Evolutionary conservation across 148 eudicot species (phyloP), one percentile per base, ranked within the genome.

Genomic region (Vaccinium myrtillus): DNA sequence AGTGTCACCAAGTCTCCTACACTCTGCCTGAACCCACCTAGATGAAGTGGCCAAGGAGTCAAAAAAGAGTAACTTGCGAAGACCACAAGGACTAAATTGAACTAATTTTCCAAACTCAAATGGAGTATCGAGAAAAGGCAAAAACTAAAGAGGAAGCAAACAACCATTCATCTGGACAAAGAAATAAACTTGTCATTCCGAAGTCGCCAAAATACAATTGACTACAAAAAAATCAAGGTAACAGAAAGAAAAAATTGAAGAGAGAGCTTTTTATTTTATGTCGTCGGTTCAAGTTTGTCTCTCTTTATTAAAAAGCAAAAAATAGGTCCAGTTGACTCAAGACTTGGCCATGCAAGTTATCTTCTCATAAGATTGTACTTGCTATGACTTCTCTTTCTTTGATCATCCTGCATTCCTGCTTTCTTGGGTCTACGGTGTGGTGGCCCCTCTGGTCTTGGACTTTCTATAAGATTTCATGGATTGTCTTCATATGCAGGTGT

Each of bases 1-100:
- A 73, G 91, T 88, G 87, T 97, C 99, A 71, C 97, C 97, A 70
- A 95, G 92, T 86, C 91, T 93, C 89, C 96, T 93, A 88, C 98
- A 97, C 79, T 97, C 98, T 61, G 92, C 91, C 79, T 97, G 99
- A 83, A 97, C 98, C 99, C 99, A 94, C 92, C 99, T 95, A 90
- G 56, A 86, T 81, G 79, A 82, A 43, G 61, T 78, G 48, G 50
- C 56, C 83, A 82, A 32, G 63, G 80, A 13, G 54, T 69, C 61
- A 50, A 10, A 23, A 18, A 21, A 36, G 48, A 46, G 15, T 55
- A 50, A 81, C 18, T 50, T 1, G 6, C 12, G 36, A 30, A 12
- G 23, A 25, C 10, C 63, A 77, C 14, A 73, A 2, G 59, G 59
- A 79, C 11, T 13, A 55, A 18, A 74, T 2, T 21, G 61, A 74